These are phyloP conservation scores for Pterocarpus santalinus DNA, from an alignment of 306 rosid genomes.

Conservation along the genomic window DNA sequence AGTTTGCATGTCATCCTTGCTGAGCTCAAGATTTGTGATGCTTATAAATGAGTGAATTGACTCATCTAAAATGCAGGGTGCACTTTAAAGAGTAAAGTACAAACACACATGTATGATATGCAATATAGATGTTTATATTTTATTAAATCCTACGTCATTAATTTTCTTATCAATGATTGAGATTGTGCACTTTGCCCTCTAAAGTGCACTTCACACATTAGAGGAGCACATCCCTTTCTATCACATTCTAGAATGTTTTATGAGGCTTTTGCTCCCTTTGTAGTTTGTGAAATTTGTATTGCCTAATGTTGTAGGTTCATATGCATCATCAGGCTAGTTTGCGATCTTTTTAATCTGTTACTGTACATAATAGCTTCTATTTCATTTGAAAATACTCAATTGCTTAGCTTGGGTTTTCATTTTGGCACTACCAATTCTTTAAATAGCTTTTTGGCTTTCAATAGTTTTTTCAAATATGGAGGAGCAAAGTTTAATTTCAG, in stretches of 20 bases:
- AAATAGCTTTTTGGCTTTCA: conserved; percentile 19
- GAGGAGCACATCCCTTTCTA: too few relatives aligned
- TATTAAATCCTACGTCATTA: too few relatives aligned
- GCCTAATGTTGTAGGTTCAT: conserved; percentile 21
- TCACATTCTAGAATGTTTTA: conserved; percentile 8
- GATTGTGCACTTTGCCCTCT: too few relatives aligned
- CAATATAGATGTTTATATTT: too few relatives aligned
- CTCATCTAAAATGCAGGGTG: too few relatives aligned
- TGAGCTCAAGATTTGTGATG: too few relatives aligned
- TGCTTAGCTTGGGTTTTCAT: conserved; percentile 15
- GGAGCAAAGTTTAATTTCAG: conserved; percentile 35
- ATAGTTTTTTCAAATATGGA: conserved; percentile 36
- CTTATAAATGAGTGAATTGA: too few relatives aligned
- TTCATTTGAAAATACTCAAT: conserved; percentile 28
- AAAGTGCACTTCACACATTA: too few relatives aligned
- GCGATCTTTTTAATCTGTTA: conserved; percentile 1
- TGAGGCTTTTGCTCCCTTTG: conserved; percentile 33
- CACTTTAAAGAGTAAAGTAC: too few relatives aligned
- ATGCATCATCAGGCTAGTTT: conserved; percentile 24
- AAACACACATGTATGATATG: too few relatives aligned
- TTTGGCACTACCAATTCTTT: conserved; percentile 31
- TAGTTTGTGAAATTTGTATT: conserved; percentile 22
- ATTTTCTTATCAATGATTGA: too few relatives aligned
- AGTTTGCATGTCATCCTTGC: too few relatives aligned
- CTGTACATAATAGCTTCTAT: neutral